Base-by-base conservation (phyloP, 2,329 filamentous ascomycete species). In the Microdochium trichocladiopsis region DNA sequence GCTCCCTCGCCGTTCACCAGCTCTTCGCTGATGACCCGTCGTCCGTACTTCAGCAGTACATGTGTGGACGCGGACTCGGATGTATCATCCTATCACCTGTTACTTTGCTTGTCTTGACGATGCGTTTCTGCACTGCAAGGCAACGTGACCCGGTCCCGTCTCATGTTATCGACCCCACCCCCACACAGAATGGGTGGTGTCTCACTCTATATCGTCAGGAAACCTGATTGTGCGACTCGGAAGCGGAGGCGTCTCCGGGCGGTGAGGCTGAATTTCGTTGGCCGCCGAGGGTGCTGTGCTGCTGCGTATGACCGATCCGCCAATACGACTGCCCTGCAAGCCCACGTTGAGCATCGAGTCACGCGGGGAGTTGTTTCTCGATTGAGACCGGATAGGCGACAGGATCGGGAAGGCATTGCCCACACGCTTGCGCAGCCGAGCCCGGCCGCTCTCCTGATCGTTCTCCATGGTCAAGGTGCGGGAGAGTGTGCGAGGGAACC, bases 401-500 rank as follows among this genome's bases (percentile, higher is more conserved):
- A 25, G 24, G 47, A 36, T 49, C 14, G 48, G 33, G 25, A 23
- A 28, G 8, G 51, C 18, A 22, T n/a, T 50, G 45, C 48, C 25
- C 23, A 24, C 50, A 16, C 36, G 18, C 3, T 49, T 9, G 23
- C 60, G 56, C 22, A 58, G 45, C 55, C 59, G 1, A 61, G 60
- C 8, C 59, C 59, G 12, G 66, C 56, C 25, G 66, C n/a, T n/a
- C n/a, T 70, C 4, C 18, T 47, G 66, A 71, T 50, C 33, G 14
- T 37, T 37, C 33, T 37, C 33, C 33, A 9, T 8, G 33, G 72
- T 80, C n/a, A 74, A 57, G 24, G 72, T 76, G 25, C 70, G 71
- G 5, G 82, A 84, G 21, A 90, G 66, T 0, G 83, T 87, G 24
- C 82, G 72, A 0, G 86, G 86, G 0, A 88, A 72, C 54, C 84